Evolutionary conservation across 2,329 filamentous ascomycete species (phyloP).

Genomic region (Claviceps digitariae): DNA sequence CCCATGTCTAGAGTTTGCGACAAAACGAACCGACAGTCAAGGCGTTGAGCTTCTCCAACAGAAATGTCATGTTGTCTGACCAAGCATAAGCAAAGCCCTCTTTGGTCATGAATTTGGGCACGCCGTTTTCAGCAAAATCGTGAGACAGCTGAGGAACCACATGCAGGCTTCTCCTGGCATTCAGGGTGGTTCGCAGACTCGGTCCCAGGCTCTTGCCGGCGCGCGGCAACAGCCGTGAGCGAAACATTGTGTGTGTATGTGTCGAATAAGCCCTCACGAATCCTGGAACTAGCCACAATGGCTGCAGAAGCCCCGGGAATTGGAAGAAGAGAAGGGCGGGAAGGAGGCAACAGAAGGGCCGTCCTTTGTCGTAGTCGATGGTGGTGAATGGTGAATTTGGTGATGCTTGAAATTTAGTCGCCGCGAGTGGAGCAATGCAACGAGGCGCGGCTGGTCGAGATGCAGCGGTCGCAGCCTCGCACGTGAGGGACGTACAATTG

Average conservation of each 20-base stretch:
- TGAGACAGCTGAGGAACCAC: constrained; percentile 32
- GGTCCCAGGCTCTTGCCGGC: constrained; percentile 23
- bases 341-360: too few species aligned
- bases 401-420: constrained; percentile 1
- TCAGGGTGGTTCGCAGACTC: constrained; percentile 21
- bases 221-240: constrained; percentile 38
- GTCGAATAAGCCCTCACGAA: neutral
- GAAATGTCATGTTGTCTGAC: constrained; percentile 64
- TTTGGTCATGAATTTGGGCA: constrained; percentile 58
- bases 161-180: constrained; percentile 30
- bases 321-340: too few species aligned
- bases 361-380: neutral
- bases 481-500: too few species aligned
- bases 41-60: constrained; percentile 64
- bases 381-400: too few species aligned
- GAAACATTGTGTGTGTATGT: constrained; percentile 27
- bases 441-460: too few species aligned
- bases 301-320: neutral
- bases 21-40: constrained; percentile 51
- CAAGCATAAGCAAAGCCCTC: constrained; percentile 65
- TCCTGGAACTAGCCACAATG: neutral
- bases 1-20: neutral
- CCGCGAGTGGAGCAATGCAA: neutral
- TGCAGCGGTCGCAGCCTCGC: neutral
- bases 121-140: constrained; percentile 33